phyloP scores from a whole-genome alignment of 768 basidiomycete genomes.

The Trametes gibbosa region DNA sequence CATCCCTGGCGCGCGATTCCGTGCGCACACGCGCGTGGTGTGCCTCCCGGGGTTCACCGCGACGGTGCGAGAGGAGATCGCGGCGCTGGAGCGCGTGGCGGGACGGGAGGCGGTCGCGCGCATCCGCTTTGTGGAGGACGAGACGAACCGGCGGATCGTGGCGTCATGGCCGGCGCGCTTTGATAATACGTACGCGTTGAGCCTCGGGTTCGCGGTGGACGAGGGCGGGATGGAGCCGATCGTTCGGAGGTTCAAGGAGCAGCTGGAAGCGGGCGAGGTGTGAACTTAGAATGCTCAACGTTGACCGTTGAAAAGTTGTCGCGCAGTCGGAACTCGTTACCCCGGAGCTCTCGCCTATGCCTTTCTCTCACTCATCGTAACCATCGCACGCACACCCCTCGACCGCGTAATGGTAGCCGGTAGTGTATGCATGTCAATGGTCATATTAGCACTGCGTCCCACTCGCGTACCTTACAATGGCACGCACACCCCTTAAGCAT shows the following conservation, averaged over 20 bases:
- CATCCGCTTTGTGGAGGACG: conserved; percentile 47
- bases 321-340: no score
- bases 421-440: no score
- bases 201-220: conserved; percentile 44
- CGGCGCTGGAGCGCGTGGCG: conserved; percentile 50
- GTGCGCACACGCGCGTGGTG: conserved; percentile 47
- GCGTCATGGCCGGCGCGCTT: conserved; percentile 48
- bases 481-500: no score
- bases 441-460: no score
- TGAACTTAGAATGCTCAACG: conserved; percentile 1
- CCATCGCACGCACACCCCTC: no score
- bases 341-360: no score
- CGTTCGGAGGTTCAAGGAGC: conserved; percentile 37
- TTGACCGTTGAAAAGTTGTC: no score
- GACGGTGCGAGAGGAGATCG: conserved; percentile 52
- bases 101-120: conserved; percentile 45
- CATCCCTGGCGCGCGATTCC: conserved; percentile 42
- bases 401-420: no score
- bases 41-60: conserved; percentile 61
- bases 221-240: conserved; percentile 46
- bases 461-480: no score
- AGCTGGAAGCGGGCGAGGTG: conserved; percentile 26
- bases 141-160: conserved; percentile 41
- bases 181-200: conserved; percentile 43
- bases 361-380: no score